Percentiles rank a stretch among this genome's conserved stretches.
Evolutionary conservation across 345 rosid species (phyloP).

Genomic region (Salix dunnii): DNA sequence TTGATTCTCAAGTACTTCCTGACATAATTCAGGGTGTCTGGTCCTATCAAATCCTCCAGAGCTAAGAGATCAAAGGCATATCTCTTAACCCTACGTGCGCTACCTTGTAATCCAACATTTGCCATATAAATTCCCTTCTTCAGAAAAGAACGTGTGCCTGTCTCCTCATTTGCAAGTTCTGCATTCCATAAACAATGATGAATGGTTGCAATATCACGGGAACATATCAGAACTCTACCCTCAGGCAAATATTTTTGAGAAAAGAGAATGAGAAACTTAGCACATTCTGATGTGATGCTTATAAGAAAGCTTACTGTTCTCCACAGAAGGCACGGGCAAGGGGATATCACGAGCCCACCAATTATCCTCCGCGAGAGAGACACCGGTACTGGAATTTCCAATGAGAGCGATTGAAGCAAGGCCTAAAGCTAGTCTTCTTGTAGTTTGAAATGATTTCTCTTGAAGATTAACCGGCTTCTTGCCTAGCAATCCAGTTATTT

Average conservation of each 20-base stretch:
- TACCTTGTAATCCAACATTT: slow-evolving; percentile 53
- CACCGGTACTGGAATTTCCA: slow-evolving; percentile 27
- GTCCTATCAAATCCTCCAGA: slow-evolving; percentile 78
- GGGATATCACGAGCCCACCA: slow-evolving; percentile 65
- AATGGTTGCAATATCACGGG: not conserved
- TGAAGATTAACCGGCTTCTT: slow-evolving; percentile 27
- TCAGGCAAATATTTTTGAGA: not conserved
- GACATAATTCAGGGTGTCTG: slow-evolving; percentile 69
- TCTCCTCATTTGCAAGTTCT: slow-evolving; percentile 68
- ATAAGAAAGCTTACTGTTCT: slow-evolving; percentile 52
- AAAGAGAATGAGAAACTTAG: not conserved
- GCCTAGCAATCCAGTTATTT: slow-evolving; percentile 21
- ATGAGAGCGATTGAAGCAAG: slow-evolving; percentile 51
- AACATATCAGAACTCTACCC: not conserved
- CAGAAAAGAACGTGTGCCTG: slow-evolving; percentile 59
- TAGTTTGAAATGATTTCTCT: slow-evolving; percentile 38
- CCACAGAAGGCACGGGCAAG: slow-evolving; percentile 54
- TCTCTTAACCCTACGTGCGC: slow-evolving; percentile 62
- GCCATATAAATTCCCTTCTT: slow-evolving; percentile 65
- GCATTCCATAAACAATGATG: not conserved
- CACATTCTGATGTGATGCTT: not conserved
- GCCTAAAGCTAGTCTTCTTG: slow-evolving; percentile 59
- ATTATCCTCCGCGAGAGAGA: slow-evolving; percentile 62
- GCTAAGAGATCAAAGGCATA: slow-evolving; percentile 78
- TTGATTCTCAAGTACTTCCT: slow-evolving; percentile 75